Conservation (phyloP, 495 filamentous ascomycete genomes). For the Platismatia glauca region DNA sequence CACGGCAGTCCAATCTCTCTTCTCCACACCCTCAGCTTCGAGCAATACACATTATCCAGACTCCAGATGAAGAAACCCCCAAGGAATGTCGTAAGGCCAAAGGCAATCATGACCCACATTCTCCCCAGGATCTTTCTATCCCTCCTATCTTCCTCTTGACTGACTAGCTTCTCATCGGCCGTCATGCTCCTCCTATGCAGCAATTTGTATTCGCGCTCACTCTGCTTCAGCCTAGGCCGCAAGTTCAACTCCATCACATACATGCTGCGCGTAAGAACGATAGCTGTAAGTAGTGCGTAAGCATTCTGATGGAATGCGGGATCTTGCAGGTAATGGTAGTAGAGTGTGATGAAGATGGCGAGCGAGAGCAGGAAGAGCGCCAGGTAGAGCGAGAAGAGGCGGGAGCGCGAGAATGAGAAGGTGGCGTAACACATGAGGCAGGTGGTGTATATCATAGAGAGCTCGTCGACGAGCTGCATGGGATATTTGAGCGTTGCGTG, state of each 20-base stretch:
- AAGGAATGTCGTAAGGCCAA: conserved; percentile 67
- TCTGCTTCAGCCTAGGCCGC: conserved; percentile 40
- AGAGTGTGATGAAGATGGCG: conserved; percentile 74
- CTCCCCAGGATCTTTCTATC: conserved; percentile 52
- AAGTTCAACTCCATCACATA: conserved; percentile 83
- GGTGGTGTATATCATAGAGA: conserved; percentile 97
- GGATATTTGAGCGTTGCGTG: conserved; percentile 83
- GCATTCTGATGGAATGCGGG: conserved; percentile 87
- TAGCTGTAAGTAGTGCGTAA: conserved; percentile 70
- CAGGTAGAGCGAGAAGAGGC: conserved; percentile 45
- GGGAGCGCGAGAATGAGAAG: conserved; percentile 62
- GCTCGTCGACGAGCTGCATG: conserved; percentile 94
- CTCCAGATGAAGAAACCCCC: conserved; percentile 82
- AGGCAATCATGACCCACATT: conserved; percentile 69
- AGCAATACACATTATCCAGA: conserved; percentile 76
- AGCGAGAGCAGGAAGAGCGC: conserved; percentile 52
- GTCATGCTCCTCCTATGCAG: conserved; percentile 26
- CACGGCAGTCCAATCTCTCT: conserved; percentile 73
- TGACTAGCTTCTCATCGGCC: conserved; percentile 17
- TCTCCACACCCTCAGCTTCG: conserved; percentile 58
- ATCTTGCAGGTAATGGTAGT: conserved; percentile 90
- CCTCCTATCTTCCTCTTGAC: conserved; percentile 37
- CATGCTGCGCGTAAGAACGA: conserved; percentile 72
- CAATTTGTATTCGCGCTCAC: conserved; percentile 32
- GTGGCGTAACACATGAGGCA: conserved; percentile 87